Evolutionary conservation across 2,329 filamentous ascomycete genomes (phyloP).

Genomic region (Xylaria sp.): DNA sequence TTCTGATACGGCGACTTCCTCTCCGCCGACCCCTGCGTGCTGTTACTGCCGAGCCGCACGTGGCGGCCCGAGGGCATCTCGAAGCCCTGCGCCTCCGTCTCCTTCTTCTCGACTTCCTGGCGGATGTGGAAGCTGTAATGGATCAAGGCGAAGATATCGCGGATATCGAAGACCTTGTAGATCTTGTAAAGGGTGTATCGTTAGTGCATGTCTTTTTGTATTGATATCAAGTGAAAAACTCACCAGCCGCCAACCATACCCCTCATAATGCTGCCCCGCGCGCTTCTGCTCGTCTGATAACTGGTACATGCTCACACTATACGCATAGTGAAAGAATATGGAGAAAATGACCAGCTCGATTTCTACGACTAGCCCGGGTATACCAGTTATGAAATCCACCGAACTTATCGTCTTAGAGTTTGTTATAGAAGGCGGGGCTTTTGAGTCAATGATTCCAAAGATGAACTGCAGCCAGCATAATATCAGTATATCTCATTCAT

Average conservation of each 20-base stretch:
- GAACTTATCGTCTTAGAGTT: conserved; percentile 36
- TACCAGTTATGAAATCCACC: conserved; percentile 41
- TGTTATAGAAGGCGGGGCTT: conserved; percentile 28
- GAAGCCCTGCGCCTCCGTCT: conserved; percentile 8
- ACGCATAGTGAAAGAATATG: conserved; percentile 45
- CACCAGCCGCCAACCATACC: conserved; percentile 35
- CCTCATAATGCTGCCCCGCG: conserved; percentile 23
- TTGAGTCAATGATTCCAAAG: conserved; percentile 40
- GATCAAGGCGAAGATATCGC: conserved; percentile 29
- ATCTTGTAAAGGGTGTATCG: conserved; percentile 11
- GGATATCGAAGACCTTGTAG: conserved; percentile 34
- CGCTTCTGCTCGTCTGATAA: conserved; percentile 31
- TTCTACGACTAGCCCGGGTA: conserved; percentile 39
- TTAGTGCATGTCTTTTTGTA: conserved; percentile 5
- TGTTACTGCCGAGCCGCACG: neutral
- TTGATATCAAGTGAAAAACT: conserved; percentile 10
- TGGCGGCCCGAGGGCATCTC: neutral
- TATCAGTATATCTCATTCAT: conserved; percentile 10
- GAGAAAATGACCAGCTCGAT: conserved; percentile 42
- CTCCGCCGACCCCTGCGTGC: conserved; percentile 15
- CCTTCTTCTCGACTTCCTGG: conserved; percentile 25
- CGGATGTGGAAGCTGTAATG: conserved; percentile 24
- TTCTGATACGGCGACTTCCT: conserved; percentile 18
- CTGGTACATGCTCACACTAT: conserved; percentile 41
- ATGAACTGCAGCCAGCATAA: conserved; percentile 30